Percentiles rank a stretch among this genome's conserved stretches.
Evolutionary conservation across 148 eudicot genomes (phyloP).

Genomic region (Rhododendron ovatum): DNA sequence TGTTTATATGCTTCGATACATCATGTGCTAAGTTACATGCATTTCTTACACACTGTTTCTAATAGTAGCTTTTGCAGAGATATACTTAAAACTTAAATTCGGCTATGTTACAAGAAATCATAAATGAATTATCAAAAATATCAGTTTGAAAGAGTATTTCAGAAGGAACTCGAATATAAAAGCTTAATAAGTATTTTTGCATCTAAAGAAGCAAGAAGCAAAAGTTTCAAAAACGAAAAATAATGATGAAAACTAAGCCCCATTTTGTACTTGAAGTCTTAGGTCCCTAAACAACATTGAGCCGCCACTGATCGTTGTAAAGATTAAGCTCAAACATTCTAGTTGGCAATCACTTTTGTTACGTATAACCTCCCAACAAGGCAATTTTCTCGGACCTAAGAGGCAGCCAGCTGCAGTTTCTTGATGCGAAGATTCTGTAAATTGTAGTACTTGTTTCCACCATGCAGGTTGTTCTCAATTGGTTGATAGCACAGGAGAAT

Average conservation of each 20-base stretch:
- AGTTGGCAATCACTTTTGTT: background rate
- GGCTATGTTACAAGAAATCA: background rate
- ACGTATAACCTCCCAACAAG: background rate
- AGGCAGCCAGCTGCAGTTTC: background rate
- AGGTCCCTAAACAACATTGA: background rate
- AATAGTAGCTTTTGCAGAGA: background rate
- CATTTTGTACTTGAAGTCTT: background rate
- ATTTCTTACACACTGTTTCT: background rate
- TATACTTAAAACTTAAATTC: background rate
- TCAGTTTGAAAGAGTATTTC: background rate
- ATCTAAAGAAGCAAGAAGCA: background rate
- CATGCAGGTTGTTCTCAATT: conserved; percentile 76
- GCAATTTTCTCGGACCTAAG: background rate
- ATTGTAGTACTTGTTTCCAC: background rate
- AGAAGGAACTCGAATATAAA: background rate
- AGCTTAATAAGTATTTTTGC: background rate
- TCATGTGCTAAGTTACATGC: background rate
- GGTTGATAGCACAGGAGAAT: conserved; percentile 87
- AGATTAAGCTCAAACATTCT: background rate
- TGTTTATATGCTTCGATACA: background rate
- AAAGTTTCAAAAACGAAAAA: background rate
- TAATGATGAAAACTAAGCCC: background rate
- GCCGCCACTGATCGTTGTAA: background rate
- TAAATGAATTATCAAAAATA: background rate
- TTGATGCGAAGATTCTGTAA: background rate